Conservation (phyloP, 768 basidiomycete genomes). For the Termitomyces sp. region DNA sequence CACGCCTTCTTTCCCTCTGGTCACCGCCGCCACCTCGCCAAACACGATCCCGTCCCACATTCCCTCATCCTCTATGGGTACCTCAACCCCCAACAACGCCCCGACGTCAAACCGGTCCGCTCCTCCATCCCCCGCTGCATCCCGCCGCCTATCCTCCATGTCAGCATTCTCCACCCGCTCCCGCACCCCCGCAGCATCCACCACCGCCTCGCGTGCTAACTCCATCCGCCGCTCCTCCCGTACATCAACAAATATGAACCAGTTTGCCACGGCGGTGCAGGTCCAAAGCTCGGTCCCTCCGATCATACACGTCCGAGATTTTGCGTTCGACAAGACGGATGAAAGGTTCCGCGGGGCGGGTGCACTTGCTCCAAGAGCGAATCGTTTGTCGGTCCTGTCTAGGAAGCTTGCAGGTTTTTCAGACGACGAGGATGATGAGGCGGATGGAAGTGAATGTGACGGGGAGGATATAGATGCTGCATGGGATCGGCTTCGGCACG, state of each 20-base stretch:
- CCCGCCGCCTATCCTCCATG: constrained; percentile 24
- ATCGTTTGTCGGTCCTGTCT: constrained; percentile 33
- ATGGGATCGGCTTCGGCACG: constrained; percentile 13
- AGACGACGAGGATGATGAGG: constrained; percentile 17
- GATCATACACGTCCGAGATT: constrained; percentile 42
- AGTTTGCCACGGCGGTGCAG: neutral
- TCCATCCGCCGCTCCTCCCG: neutral
- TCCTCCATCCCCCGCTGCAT: constrained; percentile 14
- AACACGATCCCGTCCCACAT: constrained; percentile 5
- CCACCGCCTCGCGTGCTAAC: constrained; percentile 15
- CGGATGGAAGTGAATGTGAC: constrained; percentile 12
- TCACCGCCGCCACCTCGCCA: neutral
- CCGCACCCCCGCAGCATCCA: constrained; percentile 6
- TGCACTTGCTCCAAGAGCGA: constrained; percentile 37
- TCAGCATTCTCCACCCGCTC: constrained; percentile 29
- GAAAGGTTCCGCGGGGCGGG: constrained; percentile 40
- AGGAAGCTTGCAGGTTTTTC: constrained; percentile 22
- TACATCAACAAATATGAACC: no score
- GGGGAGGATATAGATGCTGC: constrained; percentile 26
- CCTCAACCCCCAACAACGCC: neutral
- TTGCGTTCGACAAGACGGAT: constrained; percentile 33
- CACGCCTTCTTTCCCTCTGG: neutral
- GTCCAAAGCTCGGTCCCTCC: neutral
- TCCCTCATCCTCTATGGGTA: neutral
- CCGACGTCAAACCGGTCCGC: constrained; percentile 21